phyloP scores from a whole-genome alignment of 2,329 filamentous ascomycete genomes.

The Pseudogymnoascus sp. region DNA sequence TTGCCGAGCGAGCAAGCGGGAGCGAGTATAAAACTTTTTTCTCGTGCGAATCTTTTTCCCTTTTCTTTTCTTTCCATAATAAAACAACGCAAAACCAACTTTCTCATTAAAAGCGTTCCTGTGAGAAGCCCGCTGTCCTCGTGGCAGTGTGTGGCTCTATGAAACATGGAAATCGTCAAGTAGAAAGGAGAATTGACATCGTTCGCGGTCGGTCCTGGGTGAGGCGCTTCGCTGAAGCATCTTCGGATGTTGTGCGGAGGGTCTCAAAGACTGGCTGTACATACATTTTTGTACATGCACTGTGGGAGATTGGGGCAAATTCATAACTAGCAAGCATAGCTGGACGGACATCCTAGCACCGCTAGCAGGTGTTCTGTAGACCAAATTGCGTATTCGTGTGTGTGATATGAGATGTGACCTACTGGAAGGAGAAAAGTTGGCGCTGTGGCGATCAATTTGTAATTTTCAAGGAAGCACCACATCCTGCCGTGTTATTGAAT shows the following conservation, averaged over 20 bases:
- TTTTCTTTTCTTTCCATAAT: constrained; percentile 14
- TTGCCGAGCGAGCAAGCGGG: constrained; percentile 3
- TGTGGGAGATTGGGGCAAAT: not conserved
- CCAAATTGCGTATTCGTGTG: not conserved
- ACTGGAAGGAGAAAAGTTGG: not conserved
- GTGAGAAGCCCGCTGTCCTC: constrained; percentile 25
- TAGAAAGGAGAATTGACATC: constrained; percentile 25
- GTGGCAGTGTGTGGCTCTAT: constrained; percentile 27
- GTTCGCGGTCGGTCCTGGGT: constrained; percentile 26
- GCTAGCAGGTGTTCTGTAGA: not conserved
- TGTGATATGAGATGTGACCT: not conserved
- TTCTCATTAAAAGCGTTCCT: constrained; percentile 27
- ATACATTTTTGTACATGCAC: constrained; percentile 21
- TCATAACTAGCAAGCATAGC: not conserved
- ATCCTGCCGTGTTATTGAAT: not conserved
- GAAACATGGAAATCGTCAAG: constrained; percentile 27
- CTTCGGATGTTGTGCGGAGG: constrained; percentile 18
- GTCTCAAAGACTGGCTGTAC: constrained; percentile 29
- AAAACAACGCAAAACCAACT: constrained; percentile 19
- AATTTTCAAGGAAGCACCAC: not conserved
- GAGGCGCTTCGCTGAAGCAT: constrained; percentile 20
- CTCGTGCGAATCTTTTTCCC: not conserved
- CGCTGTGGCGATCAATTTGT: constrained; percentile 4
- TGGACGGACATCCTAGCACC: not conserved
- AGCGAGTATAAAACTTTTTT: constrained; percentile 7